Evolutionary conservation across 2,329 filamentous ascomycete genomes (phyloP).

Genomic region (Fusarium sp.): DNA sequence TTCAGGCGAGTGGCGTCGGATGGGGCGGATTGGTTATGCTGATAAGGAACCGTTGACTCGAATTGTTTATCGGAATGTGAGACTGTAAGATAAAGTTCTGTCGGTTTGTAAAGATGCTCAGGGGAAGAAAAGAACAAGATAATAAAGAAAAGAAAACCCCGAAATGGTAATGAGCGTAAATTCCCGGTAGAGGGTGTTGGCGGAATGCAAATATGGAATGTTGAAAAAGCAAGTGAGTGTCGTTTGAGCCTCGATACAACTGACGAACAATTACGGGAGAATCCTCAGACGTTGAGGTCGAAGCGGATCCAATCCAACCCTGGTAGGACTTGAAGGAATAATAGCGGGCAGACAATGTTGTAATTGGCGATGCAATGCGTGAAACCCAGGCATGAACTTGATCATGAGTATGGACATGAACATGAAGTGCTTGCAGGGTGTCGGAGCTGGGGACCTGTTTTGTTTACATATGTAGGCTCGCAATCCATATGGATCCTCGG

Average conservation of each 20-base stretch:
- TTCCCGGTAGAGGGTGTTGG: constrained; percentile 22
- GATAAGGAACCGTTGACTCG: constrained; percentile 43
- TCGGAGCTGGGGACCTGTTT: constrained; percentile 35
- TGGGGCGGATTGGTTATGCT: constrained; percentile 27
- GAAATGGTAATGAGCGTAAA: constrained; percentile 35
- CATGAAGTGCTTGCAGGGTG: constrained; percentile 26
- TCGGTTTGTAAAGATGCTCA: constrained; percentile 11
- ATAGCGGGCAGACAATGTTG: constrained; percentile 9
- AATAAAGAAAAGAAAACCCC: constrained; percentile 11
- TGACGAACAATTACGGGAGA: constrained; percentile 12
- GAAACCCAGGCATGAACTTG: constrained; percentile 20
- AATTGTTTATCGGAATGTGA: constrained; percentile 23
- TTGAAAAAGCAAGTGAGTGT: constrained; percentile 39
- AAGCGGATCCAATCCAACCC: constrained; percentile 20
- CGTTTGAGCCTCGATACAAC: constrained; percentile 31
- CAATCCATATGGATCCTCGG: constrained; percentile 35
- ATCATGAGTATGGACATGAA: constrained; percentile 33
- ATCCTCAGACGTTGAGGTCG: constrained; percentile 7
- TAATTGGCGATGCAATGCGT: constrained; percentile 27
- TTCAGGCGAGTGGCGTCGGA: constrained; percentile 22
- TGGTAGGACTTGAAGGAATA: constrained; percentile 13
- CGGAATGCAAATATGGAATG: constrained; percentile 35
- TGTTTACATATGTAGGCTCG: constrained; percentile 44
- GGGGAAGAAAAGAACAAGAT: background rate
- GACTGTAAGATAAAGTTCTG: constrained; percentile 14